Conservation (phyloP, 2,329 filamentous ascomycete species). For the Chrysoporthe deuterocubensis region DNA sequence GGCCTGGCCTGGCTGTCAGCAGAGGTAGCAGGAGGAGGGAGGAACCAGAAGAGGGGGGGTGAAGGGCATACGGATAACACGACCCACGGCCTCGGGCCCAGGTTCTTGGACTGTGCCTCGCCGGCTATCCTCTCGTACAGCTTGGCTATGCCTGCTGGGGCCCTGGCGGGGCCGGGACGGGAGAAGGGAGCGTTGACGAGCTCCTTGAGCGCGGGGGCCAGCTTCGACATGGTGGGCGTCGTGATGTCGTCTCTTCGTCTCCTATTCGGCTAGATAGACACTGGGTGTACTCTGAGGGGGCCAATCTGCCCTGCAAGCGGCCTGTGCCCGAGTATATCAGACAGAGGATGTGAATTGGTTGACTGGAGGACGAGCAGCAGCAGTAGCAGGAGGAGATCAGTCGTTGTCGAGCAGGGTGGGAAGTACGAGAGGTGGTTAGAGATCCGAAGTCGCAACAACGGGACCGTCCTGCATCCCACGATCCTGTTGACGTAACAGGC, state of each 20-base stretch:
- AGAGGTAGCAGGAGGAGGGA: neutral
- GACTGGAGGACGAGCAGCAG: neutral
- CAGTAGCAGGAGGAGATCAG: neutral
- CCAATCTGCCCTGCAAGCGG: too few species aligned
- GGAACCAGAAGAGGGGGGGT: neutral
- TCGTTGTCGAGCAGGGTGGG: neutral
- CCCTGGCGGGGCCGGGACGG: constrained; percentile 66
- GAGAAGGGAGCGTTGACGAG: constrained; percentile 74
- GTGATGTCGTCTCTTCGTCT: constrained; percentile 1
- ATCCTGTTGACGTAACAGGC: neutral
- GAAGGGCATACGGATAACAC: constrained; percentile 59
- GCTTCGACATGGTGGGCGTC: constrained; percentile 66
- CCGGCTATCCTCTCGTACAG: constrained; percentile 68
- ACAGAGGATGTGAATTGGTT: neutral
- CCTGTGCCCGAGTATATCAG: neutral
- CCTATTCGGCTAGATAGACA: neutral
- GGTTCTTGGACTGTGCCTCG: constrained; percentile 64
- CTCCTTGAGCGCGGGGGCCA: constrained; percentile 71
- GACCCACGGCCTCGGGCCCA: constrained; percentile 69
- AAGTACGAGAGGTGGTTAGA: neutral
- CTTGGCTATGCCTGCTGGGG: constrained; percentile 64
- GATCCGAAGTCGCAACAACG: constrained; percentile 6
- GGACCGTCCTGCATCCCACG: neutral
- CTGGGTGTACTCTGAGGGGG: too few species aligned
- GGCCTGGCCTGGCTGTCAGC: constrained; percentile 52